phyloP scores from a whole-genome alignment of 768 basidiomycete genomes.

The Leccinum longicurvipes region DNA sequence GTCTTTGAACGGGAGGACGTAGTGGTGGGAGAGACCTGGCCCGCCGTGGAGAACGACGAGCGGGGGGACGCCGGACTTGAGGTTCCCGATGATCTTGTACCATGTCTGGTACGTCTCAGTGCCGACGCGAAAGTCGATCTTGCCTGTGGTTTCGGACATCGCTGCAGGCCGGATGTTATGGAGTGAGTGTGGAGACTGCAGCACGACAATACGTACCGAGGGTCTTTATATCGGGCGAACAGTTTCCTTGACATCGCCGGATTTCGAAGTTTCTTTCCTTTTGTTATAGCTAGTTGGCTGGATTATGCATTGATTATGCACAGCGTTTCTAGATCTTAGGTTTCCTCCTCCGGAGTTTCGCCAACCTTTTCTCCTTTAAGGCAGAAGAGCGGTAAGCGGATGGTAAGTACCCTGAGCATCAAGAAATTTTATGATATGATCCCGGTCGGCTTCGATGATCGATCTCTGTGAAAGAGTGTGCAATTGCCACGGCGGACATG shows the following conservation, averaged over 20 bases:
- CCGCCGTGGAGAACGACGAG: conserved; percentile 48
- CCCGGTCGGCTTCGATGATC: not conserved
- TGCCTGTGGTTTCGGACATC: conserved; percentile 24
- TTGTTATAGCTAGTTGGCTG: too few species aligned
- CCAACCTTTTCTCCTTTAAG: not conserved
- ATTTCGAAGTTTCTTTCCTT: too few species aligned
- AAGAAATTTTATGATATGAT: not conserved
- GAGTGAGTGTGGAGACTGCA: too few species aligned
- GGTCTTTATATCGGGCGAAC: too few species aligned
- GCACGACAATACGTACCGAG: too few species aligned
- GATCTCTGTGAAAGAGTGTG: too few species aligned
- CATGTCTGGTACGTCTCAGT: conserved; percentile 37
- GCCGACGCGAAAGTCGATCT: conserved; percentile 18
- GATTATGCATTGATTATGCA: too few species aligned
- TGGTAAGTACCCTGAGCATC: too few species aligned
- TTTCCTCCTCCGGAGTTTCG: not conserved
- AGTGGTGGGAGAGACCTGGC: conserved; percentile 38
- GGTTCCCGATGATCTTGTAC: conserved; percentile 43
- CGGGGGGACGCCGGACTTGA: conserved; percentile 31
- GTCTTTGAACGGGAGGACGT: conserved; percentile 37
- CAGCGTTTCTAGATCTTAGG: not conserved
- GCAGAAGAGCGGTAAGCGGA: not conserved
- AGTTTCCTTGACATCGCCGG: too few species aligned
- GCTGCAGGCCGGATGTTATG: too few species aligned
- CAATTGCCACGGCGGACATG: too few species aligned